Conservation (phyloP, 257 asterid species). For the Cynanchum wilfordii region DNA sequence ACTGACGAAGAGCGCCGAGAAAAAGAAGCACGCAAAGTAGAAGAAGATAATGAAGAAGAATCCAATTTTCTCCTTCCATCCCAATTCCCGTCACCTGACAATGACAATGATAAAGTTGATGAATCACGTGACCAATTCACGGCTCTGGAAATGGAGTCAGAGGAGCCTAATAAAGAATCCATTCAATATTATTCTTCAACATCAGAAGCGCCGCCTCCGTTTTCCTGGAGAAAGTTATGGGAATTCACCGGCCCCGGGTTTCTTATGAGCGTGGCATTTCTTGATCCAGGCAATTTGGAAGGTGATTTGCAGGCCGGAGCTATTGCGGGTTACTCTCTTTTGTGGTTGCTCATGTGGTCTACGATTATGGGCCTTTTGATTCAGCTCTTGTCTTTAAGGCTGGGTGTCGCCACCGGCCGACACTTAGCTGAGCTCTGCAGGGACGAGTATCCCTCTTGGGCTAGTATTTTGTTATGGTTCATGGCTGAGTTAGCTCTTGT, state of each 20-base stretch:
- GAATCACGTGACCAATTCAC: slow-evolving; percentile 24
- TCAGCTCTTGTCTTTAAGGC: slow-evolving; percentile 50
- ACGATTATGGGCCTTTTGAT: slow-evolving; percentile 64
- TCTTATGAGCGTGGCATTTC: slow-evolving; percentile 73
- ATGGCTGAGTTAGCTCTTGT: slow-evolving; percentile 71
- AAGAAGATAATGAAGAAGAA: slow-evolving; percentile 16
- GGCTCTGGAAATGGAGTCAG: slow-evolving; percentile 40
- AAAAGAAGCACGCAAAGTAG: background rate
- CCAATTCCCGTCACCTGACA: background rate
- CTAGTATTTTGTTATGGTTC: slow-evolving; percentile 55
- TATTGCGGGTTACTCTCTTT: slow-evolving; percentile 55
- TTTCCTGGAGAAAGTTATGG: slow-evolving; percentile 72
- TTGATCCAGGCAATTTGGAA: slow-evolving; percentile 72
- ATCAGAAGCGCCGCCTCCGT: slow-evolving; percentile 31
- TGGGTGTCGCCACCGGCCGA: slow-evolving; percentile 71
- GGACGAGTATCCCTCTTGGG: slow-evolving; percentile 67
- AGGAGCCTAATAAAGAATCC: slow-evolving; percentile 3
- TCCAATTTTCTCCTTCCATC: slow-evolving; percentile 22
- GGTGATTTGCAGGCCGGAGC: slow-evolving; percentile 80
- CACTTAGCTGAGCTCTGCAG: slow-evolving; percentile 69
- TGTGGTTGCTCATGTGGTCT: slow-evolving; percentile 66
- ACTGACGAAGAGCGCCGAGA: slow-evolving; percentile 3
- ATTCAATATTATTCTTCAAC: background rate
- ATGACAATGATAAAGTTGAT: background rate
- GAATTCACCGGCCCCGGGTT: slow-evolving; percentile 74